Evolutionary conservation across 2,329 filamentous ascomycete species (phyloP), one percentile per base, ranked within the genome.

Genomic region (Orbilia oligospora): DNA sequence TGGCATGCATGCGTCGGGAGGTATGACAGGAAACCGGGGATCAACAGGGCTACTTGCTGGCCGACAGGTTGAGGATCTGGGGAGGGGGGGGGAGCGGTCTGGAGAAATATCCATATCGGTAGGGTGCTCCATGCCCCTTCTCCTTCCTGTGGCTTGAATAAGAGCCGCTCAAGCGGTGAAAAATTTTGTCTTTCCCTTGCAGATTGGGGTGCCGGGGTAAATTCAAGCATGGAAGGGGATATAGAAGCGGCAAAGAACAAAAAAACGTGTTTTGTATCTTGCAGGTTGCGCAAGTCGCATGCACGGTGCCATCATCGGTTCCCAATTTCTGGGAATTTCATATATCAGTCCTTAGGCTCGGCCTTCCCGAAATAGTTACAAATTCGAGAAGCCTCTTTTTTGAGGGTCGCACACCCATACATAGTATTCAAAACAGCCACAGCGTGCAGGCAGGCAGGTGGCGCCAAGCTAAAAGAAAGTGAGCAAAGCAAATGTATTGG

Each of bases 221-320:
- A 36, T 55, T 44, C 38, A 66, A 30, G 63, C 64, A 75, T 68
- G 71, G 71, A 75, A 75, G 51, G 36, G 27, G 53, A 41, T 46
- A 75, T 63, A 27, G 71, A 69, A 75, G 55, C 27, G 48, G 71
- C 63, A 63, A 69, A 75, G 64, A 66, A 75, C 51, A 36, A 73
- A 73, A 75, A 75, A 75, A 75, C 65, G 70, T 61, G 55, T 64
- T n/a, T 33, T 73, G 70, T 55, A 72, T 73, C 70, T 73, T 73
- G 65, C 72, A 70, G 66, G 56, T 76, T 76, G 66, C 72, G 65
- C 67, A 77, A 71, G 73, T 73, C 38, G 53, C 61, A 77, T 77
- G 73, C 73, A 71, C 51, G 44, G 73, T 77, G 67, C 73, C 73
- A 77, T 77, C 67, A 77, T 77, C 67, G 73, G 51, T 66, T 76